phyloP scores from a whole-genome alignment of 306 rosid species.

The cucumber (Cucumis sativus) region Cucumber_9930_V3 NC_026655.2:13446501-13447000 shows the following conservation, averaged over 20 bases:
- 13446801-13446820: constrained; percentile 92
- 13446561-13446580: constrained; percentile 75
- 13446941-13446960: background rate
- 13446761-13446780: background rate
- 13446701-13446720: constrained; percentile 95
- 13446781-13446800: background rate
- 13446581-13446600: constrained; percentile 71
- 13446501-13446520: background rate
- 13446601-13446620: constrained; percentile 68
- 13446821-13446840: constrained; percentile 94
- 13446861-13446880: constrained; percentile 89
- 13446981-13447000: constrained; percentile 17
- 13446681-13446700: constrained; percentile 98
- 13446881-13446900: constrained; percentile 83
- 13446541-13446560: background rate
- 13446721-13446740: background rate
- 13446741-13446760: background rate
- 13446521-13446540: background rate
- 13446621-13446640: constrained; percentile 95
- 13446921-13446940: constrained; percentile 51
- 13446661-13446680: constrained; percentile 91
- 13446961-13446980: background rate
- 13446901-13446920: constrained; percentile 68
- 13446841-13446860: constrained; percentile 97
- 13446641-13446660: constrained; percentile 88